These are phyloP conservation scores for Tremellales sp. DNA, from an alignment of 1,284 basidiomycete genomes.

Conservation along the genomic window DNA sequence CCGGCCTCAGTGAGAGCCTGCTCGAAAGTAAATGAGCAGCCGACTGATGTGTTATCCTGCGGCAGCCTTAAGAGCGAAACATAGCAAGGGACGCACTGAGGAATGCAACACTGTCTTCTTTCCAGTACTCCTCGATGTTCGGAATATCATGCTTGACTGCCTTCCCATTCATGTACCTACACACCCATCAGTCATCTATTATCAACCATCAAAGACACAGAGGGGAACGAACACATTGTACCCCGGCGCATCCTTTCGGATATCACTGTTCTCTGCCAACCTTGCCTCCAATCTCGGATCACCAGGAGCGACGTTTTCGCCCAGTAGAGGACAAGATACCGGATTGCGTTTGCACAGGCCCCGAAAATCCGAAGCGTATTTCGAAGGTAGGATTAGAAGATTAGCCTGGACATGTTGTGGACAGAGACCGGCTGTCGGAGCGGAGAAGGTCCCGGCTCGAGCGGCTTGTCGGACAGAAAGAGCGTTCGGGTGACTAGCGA, in stretches of 20 bases:
- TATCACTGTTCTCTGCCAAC: slow-evolving; percentile 29
- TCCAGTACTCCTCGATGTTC: slow-evolving; percentile 22
- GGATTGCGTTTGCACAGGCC: slow-evolving; percentile 35
- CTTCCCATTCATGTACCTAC: slow-evolving; percentile 18
- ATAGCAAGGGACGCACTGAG: slow-evolving; percentile 23
- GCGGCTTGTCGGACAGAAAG: not conserved
- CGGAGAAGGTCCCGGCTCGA: not conserved
- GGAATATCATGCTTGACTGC: slow-evolving; percentile 15
- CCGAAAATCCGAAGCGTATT: slow-evolving; percentile 36
- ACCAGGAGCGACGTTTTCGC: slow-evolving; percentile 26
- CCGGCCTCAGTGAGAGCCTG: slow-evolving; percentile 21
- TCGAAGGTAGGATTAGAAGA: slow-evolving; percentile 29
- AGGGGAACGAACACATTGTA: slow-evolving; percentile 24
- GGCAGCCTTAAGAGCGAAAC: not conserved
- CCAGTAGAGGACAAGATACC: slow-evolving; percentile 36
- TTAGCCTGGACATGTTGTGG: slow-evolving; percentile 37
- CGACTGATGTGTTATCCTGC: slow-evolving; percentile 17
- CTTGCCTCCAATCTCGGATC: slow-evolving; percentile 16
- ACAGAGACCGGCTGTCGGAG: slow-evolving; percentile 14
- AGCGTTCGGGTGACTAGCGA: not conserved
- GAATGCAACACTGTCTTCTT: slow-evolving; percentile 32
- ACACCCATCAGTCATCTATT: too few species aligned
- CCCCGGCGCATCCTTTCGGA: slow-evolving; percentile 29
- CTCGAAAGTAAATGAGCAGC: slow-evolving; percentile 40
- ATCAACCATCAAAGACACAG: not conserved